Evolutionary conservation across 768 basidiomycete species (phyloP).

Genomic region (Tulasnella sp.): DNA sequence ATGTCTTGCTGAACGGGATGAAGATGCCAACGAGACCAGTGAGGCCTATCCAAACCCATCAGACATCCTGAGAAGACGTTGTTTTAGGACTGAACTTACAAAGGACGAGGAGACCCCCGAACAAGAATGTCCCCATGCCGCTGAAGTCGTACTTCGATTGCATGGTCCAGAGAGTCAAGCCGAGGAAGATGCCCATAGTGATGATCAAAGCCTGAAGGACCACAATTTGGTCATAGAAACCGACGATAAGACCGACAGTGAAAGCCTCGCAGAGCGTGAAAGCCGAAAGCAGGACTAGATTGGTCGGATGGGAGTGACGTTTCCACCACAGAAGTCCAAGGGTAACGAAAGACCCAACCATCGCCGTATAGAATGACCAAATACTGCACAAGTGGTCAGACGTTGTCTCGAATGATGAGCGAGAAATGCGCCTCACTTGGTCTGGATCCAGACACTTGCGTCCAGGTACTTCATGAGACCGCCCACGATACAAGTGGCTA

Average conservation of each 20-base stretch:
- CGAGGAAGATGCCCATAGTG: conserved; percentile 85
- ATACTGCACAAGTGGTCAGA: conserved; percentile 9
- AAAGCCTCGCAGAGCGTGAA: conserved; percentile 91
- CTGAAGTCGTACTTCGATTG: conserved; percentile 98
- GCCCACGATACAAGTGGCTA: conserved; percentile 70
- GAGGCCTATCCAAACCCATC: conserved; percentile 38
- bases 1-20: conserved; percentile 70
- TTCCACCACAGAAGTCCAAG: conserved; percentile 84
- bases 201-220: conserved; percentile 85
- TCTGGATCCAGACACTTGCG: conserved; percentile 57
- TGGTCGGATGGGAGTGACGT: conserved; percentile 80
- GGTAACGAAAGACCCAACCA: conserved; percentile 68
- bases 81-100: conserved; percentile 31
- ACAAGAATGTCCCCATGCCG: conserved; percentile 45
- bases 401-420: conserved; percentile 1
- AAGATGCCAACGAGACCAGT: conserved; percentile 75
- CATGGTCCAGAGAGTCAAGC: conserved; percentile 87
- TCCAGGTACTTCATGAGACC: conserved; percentile 56
- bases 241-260: conserved; percentile 75
- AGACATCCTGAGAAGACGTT: neutral
- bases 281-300: conserved; percentile 68
- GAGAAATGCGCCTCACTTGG: conserved; percentile 38
- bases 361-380: conserved; percentile 72
- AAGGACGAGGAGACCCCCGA: conserved; percentile 35
- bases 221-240: conserved; percentile 57